Base-by-base conservation (phyloP, 2,329 filamentous ascomycete genomes). In the Colletotrichum sp. region DNA sequence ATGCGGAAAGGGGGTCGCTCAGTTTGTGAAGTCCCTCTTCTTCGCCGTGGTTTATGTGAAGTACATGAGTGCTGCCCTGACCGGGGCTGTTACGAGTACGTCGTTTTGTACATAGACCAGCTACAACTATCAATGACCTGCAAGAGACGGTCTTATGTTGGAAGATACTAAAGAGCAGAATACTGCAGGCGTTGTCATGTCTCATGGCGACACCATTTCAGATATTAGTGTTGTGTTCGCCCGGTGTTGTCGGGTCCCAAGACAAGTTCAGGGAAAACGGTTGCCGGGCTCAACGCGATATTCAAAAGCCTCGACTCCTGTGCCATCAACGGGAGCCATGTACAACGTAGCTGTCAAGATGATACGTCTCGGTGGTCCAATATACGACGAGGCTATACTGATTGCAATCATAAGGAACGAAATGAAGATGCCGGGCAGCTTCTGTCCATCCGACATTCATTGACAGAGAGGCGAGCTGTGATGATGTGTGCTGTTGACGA, bases 181-280 rank as follows among this genome's bases (percentile, higher is more conserved):
- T 48, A 4, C 43, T 22, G 43, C 6, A n/a, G 18, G n/a, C 43
- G 43, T 48, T 48, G 6, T 1, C 18, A 48, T 22, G 10, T 48
- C 18, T 48, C n/a, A 0, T 4, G 43, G n/a, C n/a, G 18, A 22
- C 10, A 3, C 10, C 43, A 13, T 22, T 10, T 48, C 10, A 48
- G n/a, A 48, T n/a, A 22, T 13, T 0, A 7, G 43, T 12, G 43
- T 13, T 0, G 43, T 48, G 18, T 48, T 48, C 43, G 0, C 10
- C 43, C 22, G 43, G 43, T 48, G 0, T n/a, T 43, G 0, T 43
- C 39, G 39, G 39, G 9, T 48, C 10, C 0, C 2, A 22, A 48
- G 43, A n/a, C 10, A 0, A 22, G 0, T 12, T 48, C 43, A 0
- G 2, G 9, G 43, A 0, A 48, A n/a, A 22, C 7, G 43, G 22